A percentile compares a stretch with the other conserved stretches of the same genome.
These are phyloP conservation scores for Borovskyia barvae DNA, from an alignment of 208 protist genomes.

Conservation along the genomic window DNA sequence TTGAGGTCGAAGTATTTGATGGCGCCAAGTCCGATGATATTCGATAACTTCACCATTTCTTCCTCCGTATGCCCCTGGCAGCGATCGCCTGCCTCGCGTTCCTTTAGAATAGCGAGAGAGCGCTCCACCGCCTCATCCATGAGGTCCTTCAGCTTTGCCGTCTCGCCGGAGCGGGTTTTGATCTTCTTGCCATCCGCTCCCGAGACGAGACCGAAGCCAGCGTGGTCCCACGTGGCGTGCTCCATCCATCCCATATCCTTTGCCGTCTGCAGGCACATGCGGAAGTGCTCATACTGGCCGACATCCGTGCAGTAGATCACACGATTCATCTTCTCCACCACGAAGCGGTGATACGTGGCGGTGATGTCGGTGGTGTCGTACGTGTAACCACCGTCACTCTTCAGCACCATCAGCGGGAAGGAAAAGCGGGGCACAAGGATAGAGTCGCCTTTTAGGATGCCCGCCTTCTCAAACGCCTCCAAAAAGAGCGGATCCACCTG, in stretches of 20 bases:
- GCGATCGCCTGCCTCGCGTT: slow-evolving; percentile 75
- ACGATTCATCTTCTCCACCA: slow-evolving; percentile 85
- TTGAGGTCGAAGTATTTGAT: slow-evolving; percentile 98
- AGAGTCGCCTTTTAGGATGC: slow-evolving; percentile 61
- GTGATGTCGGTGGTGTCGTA: slow-evolving; percentile 95
- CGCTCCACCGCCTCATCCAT: slow-evolving; percentile 94
- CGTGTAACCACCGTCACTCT: slow-evolving; percentile 95
- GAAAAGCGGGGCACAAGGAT: slow-evolving; percentile 87
- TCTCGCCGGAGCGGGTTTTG: slow-evolving; percentile 95
- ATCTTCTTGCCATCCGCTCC: slow-evolving; percentile 94
- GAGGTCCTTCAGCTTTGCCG: slow-evolving; percentile 94
- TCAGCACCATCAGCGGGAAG: slow-evolving; percentile 94
- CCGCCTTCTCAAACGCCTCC: slow-evolving; percentile 71
- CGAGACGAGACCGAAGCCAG: slow-evolving; percentile 92
- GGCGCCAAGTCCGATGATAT: slow-evolving; percentile 93
- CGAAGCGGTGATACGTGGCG: slow-evolving; percentile 89
- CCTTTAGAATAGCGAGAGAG: slow-evolving; percentile 75
- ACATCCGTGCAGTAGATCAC: slow-evolving; percentile 96
- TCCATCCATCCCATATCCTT: slow-evolving; percentile 91
- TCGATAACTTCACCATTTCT: slow-evolving; percentile 76
- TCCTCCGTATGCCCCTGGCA: slow-evolving; percentile 81
- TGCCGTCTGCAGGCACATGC: slow-evolving; percentile 83
- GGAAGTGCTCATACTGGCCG: slow-evolving; percentile 95
- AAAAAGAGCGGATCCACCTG: slow-evolving; percentile 66
- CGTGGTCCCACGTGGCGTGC: slow-evolving; percentile 87